Percentiles rank a stretch among this genome's conserved stretches.
phyloP scores from a whole-genome alignment of 2,329 filamentous ascomycete species.

The Microascus cirrosus region DNA sequence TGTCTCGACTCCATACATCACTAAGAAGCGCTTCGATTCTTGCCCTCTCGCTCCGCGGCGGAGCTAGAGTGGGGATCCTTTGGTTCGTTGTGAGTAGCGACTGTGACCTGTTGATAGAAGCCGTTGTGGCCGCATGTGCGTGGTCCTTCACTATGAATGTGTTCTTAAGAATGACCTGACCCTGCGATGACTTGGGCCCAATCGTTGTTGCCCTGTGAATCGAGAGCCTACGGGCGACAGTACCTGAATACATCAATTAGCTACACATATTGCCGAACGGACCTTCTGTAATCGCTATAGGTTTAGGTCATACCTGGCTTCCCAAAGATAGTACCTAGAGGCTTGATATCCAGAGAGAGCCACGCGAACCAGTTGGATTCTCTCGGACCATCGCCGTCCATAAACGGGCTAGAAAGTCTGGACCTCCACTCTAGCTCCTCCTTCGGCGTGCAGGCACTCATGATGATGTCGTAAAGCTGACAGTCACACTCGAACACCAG shows the following conservation, averaged over 20 bases:
- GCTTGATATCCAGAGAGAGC: conserved; percentile 59
- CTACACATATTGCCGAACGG: not conserved
- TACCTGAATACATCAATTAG: conserved; percentile 27
- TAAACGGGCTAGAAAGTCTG: conserved; percentile 43
- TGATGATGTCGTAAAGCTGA: conserved; percentile 70
- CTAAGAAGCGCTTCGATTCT: conserved; percentile 62
- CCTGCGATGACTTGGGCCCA: conserved; percentile 54
- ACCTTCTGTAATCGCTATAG: not conserved
- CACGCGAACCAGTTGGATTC: conserved; percentile 45
- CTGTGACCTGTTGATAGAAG: conserved; percentile 64
- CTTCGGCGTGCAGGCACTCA: conserved; percentile 72
- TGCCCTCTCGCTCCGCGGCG: conserved; percentile 63
- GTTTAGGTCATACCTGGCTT: conserved; percentile 44
- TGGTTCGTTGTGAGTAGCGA: conserved; percentile 62
- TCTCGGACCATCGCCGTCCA: conserved; percentile 33
- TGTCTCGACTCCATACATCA: conserved; percentile 76
- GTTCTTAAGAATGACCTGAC: conserved; percentile 78
- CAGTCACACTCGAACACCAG: conserved; percentile 69
- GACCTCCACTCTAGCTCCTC: conserved; percentile 75
- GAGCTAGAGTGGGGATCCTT: conserved; percentile 58
- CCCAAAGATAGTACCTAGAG: conserved; percentile 64
- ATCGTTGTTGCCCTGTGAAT: conserved; percentile 70
- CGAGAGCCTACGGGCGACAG: conserved; percentile 57
- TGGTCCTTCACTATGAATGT: conserved; percentile 57
- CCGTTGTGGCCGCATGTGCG: conserved; percentile 26